Percentiles rank a stretch among this genome's conserved stretches.
These are phyloP conservation scores for Lippia alba DNA, from an alignment of 305 asterid species.

Conservation along the genomic window DNA sequence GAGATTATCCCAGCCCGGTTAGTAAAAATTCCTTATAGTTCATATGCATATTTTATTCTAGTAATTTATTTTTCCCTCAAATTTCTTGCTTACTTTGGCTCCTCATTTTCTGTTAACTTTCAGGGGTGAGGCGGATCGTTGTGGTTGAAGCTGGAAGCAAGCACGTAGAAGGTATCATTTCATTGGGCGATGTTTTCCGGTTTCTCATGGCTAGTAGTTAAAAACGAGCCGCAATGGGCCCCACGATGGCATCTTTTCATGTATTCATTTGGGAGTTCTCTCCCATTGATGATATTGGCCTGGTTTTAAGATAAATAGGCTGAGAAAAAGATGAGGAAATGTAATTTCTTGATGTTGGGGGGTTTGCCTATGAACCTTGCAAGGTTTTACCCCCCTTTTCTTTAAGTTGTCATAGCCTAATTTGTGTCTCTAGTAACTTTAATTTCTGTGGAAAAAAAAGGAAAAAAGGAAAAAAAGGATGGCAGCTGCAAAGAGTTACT, in stretches of 20 bases:
- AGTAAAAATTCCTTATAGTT: background rate
- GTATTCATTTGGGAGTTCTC: conserved; percentile 33
- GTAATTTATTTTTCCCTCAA: background rate
- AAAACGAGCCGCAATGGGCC: conserved; percentile 1
- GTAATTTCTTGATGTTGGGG: conserved; percentile 34
- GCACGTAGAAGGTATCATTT: conserved; percentile 85
- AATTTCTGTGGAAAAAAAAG: conserved; percentile 23
- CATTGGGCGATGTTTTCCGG: conserved; percentile 75
- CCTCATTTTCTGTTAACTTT: conserved; percentile 7
- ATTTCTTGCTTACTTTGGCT: background rate
- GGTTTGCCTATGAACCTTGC: conserved; percentile 10
- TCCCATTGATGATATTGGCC: conserved; percentile 32
- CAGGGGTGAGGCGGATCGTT: conserved; percentile 85
- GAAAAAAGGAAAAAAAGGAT: conserved; percentile 11
- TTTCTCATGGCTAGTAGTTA: conserved; percentile 64
- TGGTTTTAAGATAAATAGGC: conserved; percentile 42
- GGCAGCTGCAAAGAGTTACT: conserved; percentile 5
- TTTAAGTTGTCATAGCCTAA: conserved; percentile 30
- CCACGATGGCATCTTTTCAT: conserved; percentile 22
- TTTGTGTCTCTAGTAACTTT: conserved; percentile 13
- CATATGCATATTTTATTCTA: no score
- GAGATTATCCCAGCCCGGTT: conserved; percentile 88
- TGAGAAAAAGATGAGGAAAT: conserved; percentile 39
- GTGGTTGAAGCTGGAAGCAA: conserved; percentile 97
- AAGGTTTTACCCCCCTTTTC: background rate